Conservation (phyloP, 768 basidiomycete species). For the Lactarius akahatsu region DNA sequence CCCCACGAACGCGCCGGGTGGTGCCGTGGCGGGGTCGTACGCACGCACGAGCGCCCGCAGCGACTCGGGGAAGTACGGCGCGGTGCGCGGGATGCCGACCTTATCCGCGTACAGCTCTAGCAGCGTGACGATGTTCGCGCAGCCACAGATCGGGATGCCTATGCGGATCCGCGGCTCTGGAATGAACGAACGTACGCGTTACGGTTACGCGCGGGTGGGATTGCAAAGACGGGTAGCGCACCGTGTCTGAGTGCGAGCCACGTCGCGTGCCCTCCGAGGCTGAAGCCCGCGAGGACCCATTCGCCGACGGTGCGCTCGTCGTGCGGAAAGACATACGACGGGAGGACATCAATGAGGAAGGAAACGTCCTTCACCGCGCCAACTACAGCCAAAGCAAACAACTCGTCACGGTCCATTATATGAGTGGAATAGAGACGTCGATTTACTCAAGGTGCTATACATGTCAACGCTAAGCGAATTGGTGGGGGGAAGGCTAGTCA, state of each 20-base stretch:
- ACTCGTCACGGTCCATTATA: background rate
- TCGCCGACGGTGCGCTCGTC: conserved; percentile 58
- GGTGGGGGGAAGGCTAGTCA: conserved; percentile 24
- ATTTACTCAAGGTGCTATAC: conserved; percentile 47
- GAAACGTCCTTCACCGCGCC: conserved; percentile 78
- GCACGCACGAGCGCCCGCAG: conserved; percentile 49
- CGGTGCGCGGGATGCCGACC: conserved; percentile 42
- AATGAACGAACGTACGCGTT: background rate
- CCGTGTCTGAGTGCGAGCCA: conserved; percentile 67
- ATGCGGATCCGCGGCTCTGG: conserved; percentile 45
- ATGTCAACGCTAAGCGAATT: conserved; percentile 43
- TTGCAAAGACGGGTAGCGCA: conserved; percentile 36
- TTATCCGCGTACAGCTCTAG: conserved; percentile 55
- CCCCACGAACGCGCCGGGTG: conserved; percentile 57
- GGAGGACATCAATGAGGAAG: conserved; percentile 78
- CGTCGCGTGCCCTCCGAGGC: conserved; percentile 81
- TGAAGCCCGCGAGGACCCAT: conserved; percentile 75
- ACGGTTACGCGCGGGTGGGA: background rate
- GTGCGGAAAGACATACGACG: conserved; percentile 67
- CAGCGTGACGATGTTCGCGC: conserved; percentile 64
- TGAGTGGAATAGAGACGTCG: background rate
- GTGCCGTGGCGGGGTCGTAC: conserved; percentile 46
- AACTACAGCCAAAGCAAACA: conserved; percentile 33
- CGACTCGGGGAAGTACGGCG: conserved; percentile 59
- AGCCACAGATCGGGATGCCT: conserved; percentile 54